phyloP scores from a whole-genome alignment of 257 asterid species.

The Przewalskia tangutica region DNA sequence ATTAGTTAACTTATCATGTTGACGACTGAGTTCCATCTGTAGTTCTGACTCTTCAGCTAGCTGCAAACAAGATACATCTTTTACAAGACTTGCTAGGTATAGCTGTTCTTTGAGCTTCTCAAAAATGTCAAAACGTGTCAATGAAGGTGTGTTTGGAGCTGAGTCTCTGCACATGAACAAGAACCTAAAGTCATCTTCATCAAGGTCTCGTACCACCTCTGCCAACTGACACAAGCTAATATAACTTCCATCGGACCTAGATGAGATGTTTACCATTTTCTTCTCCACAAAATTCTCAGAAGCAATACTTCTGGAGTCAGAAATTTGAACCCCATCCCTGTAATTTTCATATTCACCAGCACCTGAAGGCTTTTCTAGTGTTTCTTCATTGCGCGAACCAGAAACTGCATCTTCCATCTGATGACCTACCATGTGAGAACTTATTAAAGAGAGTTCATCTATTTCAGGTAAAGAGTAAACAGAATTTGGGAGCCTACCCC shows the following conservation, averaged over 20 bases:
- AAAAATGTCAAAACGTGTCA: constrained; percentile 24
- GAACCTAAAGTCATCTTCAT: constrained; percentile 52
- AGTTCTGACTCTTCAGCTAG: constrained; percentile 40
- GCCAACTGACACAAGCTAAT: constrained; percentile 72
- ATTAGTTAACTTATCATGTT: constrained; percentile 34
- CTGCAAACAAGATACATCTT: constrained; percentile 52
- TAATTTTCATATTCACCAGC: constrained; percentile 12
- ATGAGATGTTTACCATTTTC: constrained; percentile 44
- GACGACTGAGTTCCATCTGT: constrained; percentile 16
- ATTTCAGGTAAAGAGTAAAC: constrained; percentile 23
- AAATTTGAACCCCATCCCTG: constrained; percentile 22
- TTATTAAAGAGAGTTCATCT: constrained; percentile 13
- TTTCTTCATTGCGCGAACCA: constrained; percentile 28
- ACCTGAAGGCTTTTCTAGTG: constrained; percentile 12
- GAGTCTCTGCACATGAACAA: constrained; percentile 44
- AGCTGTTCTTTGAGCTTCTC: constrained; percentile 75
- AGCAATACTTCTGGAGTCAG: constrained; percentile 15
- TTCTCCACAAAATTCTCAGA: constrained; percentile 24
- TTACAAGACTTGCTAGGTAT: constrained; percentile 54
- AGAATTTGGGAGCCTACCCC: constrained; percentile 15
- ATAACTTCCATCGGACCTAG: constrained; percentile 42
- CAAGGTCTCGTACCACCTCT: constrained; percentile 52
- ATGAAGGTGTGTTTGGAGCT: constrained; percentile 15
- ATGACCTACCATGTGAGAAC: constrained; percentile 21
- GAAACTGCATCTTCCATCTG: constrained; percentile 21